These are phyloP conservation scores for Xylariales sp. DNA, from an alignment of 2,329 filamentous ascomycete genomes.

Conservation along the genomic window DNA sequence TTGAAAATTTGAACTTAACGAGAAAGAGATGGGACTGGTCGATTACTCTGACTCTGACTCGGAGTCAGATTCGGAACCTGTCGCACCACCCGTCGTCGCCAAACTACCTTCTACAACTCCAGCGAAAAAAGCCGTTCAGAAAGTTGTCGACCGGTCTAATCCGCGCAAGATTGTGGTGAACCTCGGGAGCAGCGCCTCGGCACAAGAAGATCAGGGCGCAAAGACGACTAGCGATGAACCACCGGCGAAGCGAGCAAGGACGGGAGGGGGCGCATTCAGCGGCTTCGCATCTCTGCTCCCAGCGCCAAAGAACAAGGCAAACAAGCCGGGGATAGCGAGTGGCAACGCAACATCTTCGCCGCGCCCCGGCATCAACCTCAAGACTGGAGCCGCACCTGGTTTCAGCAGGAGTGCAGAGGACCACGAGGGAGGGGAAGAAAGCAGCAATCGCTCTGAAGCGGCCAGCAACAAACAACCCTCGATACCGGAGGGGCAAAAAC, in stretches of 20 bases:
- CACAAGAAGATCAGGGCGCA: conserved; percentile 33
- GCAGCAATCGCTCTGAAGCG: conserved; percentile 29
- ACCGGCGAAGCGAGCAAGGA: conserved; percentile 67
- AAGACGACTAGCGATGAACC: conserved; percentile 42
- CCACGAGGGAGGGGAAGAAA: conserved; percentile 16
- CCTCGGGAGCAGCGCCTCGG: conserved; percentile 63
- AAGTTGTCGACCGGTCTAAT: conserved; percentile 76
- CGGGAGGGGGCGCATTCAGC: conserved; percentile 60
- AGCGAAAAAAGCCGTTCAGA: conserved; percentile 64
- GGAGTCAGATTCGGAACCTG: conserved; percentile 61
- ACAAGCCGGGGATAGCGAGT: conserved; percentile 27
- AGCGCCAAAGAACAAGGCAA: conserved; percentile 67
- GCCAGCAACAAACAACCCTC: conserved; percentile 42
- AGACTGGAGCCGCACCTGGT: conserved; percentile 77
- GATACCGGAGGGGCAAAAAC: conserved; percentile 52
- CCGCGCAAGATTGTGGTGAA: conserved; percentile 81
- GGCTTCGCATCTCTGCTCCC: conserved; percentile 86
- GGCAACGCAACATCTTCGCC: conserved; percentile 31
- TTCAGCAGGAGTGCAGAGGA: conserved; percentile 59
- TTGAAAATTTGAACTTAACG: too few relatives aligned
- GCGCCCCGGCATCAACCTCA: conserved; percentile 63
- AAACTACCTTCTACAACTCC: conserved; percentile 18
- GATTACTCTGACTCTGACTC: conserved; percentile 85
- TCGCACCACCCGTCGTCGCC: conserved; percentile 33
- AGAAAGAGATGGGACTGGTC: conserved; percentile 64